Evolutionary conservation across 2,329 filamentous ascomycete species (phyloP).

Genomic region (Massarina eburnea): DNA sequence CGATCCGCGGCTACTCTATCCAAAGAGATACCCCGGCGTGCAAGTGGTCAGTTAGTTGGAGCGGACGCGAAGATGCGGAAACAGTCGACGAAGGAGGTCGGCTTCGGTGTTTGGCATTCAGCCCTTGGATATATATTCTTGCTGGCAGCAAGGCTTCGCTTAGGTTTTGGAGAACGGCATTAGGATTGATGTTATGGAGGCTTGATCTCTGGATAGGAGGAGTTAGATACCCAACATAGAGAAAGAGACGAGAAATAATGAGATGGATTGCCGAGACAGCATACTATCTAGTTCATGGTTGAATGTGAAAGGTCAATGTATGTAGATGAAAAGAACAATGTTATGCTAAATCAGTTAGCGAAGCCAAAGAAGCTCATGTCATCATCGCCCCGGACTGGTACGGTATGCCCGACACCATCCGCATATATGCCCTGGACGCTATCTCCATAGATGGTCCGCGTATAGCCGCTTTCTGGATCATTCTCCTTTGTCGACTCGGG

Average conservation of each 20-base stretch:
- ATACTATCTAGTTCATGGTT: too few relatives aligned
- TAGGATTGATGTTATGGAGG: too few relatives aligned
- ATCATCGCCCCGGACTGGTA: slow-evolving; percentile 62
- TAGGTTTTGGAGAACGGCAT: neutral
- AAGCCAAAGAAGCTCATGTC: slow-evolving; percentile 64
- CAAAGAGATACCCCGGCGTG: too few relatives aligned
- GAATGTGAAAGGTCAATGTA: too few relatives aligned
- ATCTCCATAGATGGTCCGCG: slow-evolving; percentile 51
- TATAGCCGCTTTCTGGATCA: slow-evolving; percentile 35
- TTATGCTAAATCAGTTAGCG: slow-evolving; percentile 21
- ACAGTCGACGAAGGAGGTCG: too few relatives aligned
- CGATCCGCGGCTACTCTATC: neutral
- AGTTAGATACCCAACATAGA: neutral
- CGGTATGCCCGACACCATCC: slow-evolving; percentile 57
- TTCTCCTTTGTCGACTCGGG: slow-evolving; percentile 33
- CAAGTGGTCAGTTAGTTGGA: too few relatives aligned
- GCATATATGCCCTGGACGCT: slow-evolving; percentile 54
- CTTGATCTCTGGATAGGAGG: too few relatives aligned
- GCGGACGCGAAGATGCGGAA: too few relatives aligned
- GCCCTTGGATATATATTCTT: neutral
- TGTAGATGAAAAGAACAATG: too few relatives aligned
- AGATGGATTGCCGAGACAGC: too few relatives aligned
- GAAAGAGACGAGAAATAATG: neutral
- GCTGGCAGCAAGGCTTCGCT: neutral
- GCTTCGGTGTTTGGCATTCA: neutral